Conservation (phyloP, 441 rosid genomes). For the Manihot esculenta region DNA sequence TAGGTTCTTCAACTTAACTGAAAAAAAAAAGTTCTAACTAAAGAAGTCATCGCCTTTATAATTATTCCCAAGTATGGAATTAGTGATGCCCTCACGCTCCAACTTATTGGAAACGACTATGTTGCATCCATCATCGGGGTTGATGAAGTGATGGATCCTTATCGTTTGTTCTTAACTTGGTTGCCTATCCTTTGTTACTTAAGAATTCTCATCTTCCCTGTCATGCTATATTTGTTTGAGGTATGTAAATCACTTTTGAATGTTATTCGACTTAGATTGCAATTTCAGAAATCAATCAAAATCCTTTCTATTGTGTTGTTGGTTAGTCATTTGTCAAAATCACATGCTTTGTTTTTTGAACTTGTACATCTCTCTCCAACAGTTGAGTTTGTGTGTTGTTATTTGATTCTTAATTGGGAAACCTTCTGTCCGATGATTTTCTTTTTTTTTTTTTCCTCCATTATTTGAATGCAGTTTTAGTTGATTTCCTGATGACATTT, state of each 20-base stretch:
- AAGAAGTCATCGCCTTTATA: too few species aligned
- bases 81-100: too few species aligned
- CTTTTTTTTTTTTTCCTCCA: too few species aligned
- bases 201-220: neutral
- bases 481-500: neutral
- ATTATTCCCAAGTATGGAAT: too few species aligned
- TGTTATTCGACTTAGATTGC: neutral
- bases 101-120: too few species aligned
- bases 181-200: neutral
- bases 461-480: neutral
- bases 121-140: too few species aligned
- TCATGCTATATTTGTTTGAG: conserved; percentile 1
- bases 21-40: too few species aligned
- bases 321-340: neutral
- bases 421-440: neutral
- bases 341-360: neutral
- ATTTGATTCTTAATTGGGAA: too few species aligned
- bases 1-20: too few species aligned
- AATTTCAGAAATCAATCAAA: neutral
- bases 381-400: neutral
- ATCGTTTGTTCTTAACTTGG: neutral
- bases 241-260: neutral
- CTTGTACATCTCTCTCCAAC: neutral
- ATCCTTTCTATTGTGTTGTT: too few species aligned
- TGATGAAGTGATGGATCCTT: too few species aligned